Evolutionary conservation across 495 filamentous ascomycete species (phyloP).

Genomic region (Cladorrhinum samala): DNA sequence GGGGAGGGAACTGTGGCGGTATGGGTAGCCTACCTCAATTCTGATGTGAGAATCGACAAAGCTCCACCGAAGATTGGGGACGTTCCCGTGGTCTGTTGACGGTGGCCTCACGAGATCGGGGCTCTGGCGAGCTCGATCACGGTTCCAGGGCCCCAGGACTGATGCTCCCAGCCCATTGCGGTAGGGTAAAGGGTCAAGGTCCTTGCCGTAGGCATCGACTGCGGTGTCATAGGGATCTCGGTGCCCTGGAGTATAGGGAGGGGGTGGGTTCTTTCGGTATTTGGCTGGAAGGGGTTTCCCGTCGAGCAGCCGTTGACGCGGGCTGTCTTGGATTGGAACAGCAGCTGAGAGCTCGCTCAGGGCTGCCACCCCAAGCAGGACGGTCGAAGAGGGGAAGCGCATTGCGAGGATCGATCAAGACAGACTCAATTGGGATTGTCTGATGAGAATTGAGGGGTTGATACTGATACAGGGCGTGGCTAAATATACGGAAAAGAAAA

Average conservation of each 20-base stretch:
- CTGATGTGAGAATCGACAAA: slow-evolving; percentile 62
- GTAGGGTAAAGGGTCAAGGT: slow-evolving; percentile 56
- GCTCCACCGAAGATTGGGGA: slow-evolving; percentile 61
- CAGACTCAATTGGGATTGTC: background rate
- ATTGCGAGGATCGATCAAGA: slow-evolving; percentile 16
- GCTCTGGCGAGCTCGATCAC: slow-evolving; percentile 54
- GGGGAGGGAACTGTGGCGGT: background rate
- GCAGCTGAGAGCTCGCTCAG: slow-evolving; percentile 28
- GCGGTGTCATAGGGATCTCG: slow-evolving; percentile 40
- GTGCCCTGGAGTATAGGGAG: slow-evolving; percentile 41
- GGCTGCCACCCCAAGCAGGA: slow-evolving; percentile 28
- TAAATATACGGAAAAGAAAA: too few species aligned
- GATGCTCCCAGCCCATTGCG: slow-evolving; percentile 58
- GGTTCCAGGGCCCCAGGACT: slow-evolving; percentile 61
- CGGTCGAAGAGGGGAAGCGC: slow-evolving; percentile 21
- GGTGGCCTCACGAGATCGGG: slow-evolving; percentile 60
- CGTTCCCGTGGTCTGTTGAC: slow-evolving; percentile 56
- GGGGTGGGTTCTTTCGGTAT: slow-evolving; percentile 27
- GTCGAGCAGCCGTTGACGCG: slow-evolving; percentile 43
- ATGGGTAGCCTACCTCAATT: slow-evolving; percentile 45
- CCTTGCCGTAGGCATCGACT: slow-evolving; percentile 52
- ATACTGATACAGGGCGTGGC: too few species aligned
- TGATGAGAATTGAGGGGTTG: background rate
- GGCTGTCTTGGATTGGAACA: slow-evolving; percentile 45
- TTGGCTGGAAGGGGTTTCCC: slow-evolving; percentile 39